Evolutionary conservation across 257 asterid genomes (phyloP).

Genomic region (Solanum habrochaites): DNA sequence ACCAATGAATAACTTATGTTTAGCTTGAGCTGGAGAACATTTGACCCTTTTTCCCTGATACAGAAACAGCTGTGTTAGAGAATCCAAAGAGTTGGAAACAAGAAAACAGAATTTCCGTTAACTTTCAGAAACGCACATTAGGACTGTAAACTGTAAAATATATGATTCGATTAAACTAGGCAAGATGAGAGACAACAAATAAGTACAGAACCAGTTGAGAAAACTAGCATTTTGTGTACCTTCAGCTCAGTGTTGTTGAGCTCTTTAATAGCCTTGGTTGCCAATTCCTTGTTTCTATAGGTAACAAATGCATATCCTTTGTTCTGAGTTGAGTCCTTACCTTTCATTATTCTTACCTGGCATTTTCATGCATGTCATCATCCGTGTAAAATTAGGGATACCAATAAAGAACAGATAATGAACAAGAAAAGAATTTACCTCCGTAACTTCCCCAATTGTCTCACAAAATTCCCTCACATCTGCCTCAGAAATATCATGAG

Average conservation of each 20-base stretch:
- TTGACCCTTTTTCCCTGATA: constrained; percentile 71
- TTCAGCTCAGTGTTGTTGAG: constrained; percentile 66
- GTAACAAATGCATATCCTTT: constrained; percentile 95
- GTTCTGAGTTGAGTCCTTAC: constrained; percentile 72
- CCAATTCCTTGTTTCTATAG: constrained; percentile 74
- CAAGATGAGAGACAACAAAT: background rate
- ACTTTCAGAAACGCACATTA: background rate
- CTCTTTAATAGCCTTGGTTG: constrained; percentile 78
- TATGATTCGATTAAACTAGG: background rate
- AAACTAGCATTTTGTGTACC: constrained; percentile 23
- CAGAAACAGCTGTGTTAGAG: constrained; percentile 4
- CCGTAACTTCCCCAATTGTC: constrained; percentile 74
- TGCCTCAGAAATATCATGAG: constrained; percentile 56
- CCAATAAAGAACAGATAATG: background rate
- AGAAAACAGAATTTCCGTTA: background rate
- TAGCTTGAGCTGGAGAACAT: constrained; percentile 94
- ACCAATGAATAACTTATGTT: constrained; percentile 78
- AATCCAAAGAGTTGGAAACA: background rate
- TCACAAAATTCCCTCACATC: constrained; percentile 68
- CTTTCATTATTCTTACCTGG: constrained; percentile 95
- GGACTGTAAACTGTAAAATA: background rate
- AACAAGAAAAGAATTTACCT: constrained; percentile 31
- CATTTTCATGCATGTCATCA: constrained; percentile 10
- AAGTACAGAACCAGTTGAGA: background rate
- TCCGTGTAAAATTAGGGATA: background rate